Evolutionary conservation across 1,284 basidiomycete genomes (phyloP).

Genomic region (Cutaneotrichosporon cyanovorans): DNA sequence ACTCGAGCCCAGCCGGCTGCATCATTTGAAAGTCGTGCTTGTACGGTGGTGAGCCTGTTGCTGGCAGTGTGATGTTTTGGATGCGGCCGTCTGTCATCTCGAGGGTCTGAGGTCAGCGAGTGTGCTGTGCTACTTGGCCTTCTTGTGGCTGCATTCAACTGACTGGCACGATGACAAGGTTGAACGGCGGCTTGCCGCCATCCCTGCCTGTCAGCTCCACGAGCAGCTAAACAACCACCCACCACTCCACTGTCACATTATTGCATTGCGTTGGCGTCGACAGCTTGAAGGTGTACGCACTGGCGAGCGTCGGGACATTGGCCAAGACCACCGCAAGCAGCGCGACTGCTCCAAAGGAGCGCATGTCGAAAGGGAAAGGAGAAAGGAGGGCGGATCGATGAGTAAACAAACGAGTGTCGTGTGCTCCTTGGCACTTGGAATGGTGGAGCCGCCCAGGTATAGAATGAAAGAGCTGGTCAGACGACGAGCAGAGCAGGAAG

Average conservation of each 20-base stretch:
- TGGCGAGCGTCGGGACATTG: too few species aligned
- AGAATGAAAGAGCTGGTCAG: too few species aligned
- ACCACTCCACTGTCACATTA: slow-evolving; percentile 36
- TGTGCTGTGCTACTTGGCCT: neutral
- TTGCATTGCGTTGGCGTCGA: slow-evolving; percentile 35
- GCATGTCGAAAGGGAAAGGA: neutral
- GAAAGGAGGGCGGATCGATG: neutral
- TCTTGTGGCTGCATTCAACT: slow-evolving; percentile 12
- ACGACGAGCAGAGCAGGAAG: too few species aligned
- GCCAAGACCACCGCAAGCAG: neutral
- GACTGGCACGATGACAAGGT: slow-evolving; percentile 32
- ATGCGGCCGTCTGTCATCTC: slow-evolving; percentile 22
- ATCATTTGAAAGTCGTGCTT: slow-evolving; percentile 25
- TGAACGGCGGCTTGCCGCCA: slow-evolving; percentile 32
- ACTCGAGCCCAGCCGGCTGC: slow-evolving; percentile 30
- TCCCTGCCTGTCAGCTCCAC: slow-evolving; percentile 25
- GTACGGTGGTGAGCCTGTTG: slow-evolving; percentile 12
- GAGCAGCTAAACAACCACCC: slow-evolving; percentile 2
- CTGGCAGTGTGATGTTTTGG: slow-evolving; percentile 34
- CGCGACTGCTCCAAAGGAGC: neutral
- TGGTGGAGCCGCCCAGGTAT: too few species aligned
- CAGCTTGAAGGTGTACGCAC: slow-evolving; percentile 25
- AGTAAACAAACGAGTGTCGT: too few species aligned
- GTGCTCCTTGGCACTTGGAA: too few species aligned
- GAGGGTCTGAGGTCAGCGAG: slow-evolving; percentile 20